Conservation (phyloP, 768 basidiomycete genomes). For the Agrocybe chaxingu region DNA sequence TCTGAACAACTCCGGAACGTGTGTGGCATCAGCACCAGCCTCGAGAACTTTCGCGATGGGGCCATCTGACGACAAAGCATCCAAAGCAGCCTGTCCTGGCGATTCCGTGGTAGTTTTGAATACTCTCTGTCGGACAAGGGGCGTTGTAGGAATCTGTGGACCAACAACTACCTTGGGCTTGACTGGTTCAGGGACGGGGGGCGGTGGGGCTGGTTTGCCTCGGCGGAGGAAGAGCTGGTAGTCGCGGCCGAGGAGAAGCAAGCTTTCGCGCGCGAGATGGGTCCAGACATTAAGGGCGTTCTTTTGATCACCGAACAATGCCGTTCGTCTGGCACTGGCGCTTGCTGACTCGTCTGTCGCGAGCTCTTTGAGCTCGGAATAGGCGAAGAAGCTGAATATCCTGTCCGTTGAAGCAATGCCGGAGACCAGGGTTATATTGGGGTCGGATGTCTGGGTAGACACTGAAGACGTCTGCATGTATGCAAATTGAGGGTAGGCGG, state of each 20-base stretch:
- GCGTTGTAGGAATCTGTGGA: constrained; percentile 30
- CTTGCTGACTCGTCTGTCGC: constrained; percentile 40
- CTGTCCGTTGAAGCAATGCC: constrained; percentile 55
- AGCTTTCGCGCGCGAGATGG: constrained; percentile 51
- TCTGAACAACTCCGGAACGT: constrained; percentile 33
- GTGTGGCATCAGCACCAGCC: constrained; percentile 37
- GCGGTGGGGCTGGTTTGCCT: constrained; percentile 39
- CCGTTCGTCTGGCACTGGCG: constrained; percentile 42
- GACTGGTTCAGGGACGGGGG: constrained; percentile 15
- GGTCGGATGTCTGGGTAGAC: constrained; percentile 42
- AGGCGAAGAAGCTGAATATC: constrained; percentile 63
- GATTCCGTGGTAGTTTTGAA: constrained; percentile 43
- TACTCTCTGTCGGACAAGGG: constrained; percentile 40
- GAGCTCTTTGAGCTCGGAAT: constrained; percentile 54
- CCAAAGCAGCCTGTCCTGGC: constrained; percentile 49
- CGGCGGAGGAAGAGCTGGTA: constrained; percentile 63
- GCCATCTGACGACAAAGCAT: constrained; percentile 58
- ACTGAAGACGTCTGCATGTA: constrained; percentile 43
- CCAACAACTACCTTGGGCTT: constrained; percentile 6
- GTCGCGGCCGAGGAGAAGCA: constrained; percentile 63
- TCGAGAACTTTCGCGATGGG: constrained; percentile 50
- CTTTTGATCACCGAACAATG: constrained; percentile 69
- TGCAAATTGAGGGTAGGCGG: constrained; percentile 1
- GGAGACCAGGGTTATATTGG: constrained; percentile 55
- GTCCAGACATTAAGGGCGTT: constrained; percentile 64